Evolutionary conservation across 495 filamentous ascomycete species (phyloP), one percentile per base, ranked within the genome.

Genomic region (Xylaria acuta): DNA sequence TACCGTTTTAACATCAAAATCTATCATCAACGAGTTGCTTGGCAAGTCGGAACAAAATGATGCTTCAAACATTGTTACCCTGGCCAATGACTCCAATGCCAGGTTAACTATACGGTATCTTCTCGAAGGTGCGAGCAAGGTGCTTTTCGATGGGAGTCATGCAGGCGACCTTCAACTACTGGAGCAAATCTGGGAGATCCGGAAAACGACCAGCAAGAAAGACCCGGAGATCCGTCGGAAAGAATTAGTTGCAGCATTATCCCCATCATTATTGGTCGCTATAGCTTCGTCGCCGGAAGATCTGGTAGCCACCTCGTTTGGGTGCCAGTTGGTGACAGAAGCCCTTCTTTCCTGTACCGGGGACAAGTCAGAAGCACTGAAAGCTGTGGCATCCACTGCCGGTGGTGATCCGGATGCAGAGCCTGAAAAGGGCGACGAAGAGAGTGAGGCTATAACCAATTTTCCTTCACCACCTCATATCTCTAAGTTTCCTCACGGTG

Each of bases 181-280:
- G 34, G 82, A 88, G 70, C 91, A 95, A 76, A 83, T 98, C 47
- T 92, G 94, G 74, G 88, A 89, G 59, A 88, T 93, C 71, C 89
- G 94, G 40, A 87, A 89, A 72, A 88, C 86, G 38, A 96, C 93
- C 18, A 97, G 93, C 67, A 99, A 98, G 83, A 99, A 99, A 80
- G 92, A 97, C 69, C 85, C 93, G 2, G 89, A 88, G 20, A 81
- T 88, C 45, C 89, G 97, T 41, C 90, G 91, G 62, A 86, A 89
- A 71, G 97, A 97, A 76, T 84, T 98, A 45, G 84, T 93, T 47
- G 88, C 88, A 67, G 86, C 89, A 40, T 77, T 94, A 36, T 92
- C 92, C 0, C 85, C 88, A 22, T 80, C 88, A 6, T 82, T 97
- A 2, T 85, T 99, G 12, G 85, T 89, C 16, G 86, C 93, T 20